Conservation (phyloP, 129 eudicot species). For the Chrysanthemum lavandulifolium region DNA sequence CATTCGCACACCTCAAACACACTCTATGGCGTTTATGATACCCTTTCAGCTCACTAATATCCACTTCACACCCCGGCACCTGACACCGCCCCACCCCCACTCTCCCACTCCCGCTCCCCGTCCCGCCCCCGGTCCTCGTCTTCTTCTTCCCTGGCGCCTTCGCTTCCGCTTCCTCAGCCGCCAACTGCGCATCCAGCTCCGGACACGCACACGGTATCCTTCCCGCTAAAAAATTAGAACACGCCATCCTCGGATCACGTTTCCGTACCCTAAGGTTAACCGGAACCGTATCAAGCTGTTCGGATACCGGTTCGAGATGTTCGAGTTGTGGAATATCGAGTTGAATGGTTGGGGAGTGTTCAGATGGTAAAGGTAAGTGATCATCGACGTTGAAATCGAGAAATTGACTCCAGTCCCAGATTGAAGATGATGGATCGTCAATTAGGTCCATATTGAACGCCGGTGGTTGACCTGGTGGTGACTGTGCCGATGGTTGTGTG, state of each 20-base stretch:
- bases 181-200: slow-evolving; percentile 67
- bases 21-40: slow-evolving; percentile 84
- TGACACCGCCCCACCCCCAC: slow-evolving; percentile 40
- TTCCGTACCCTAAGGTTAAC: slow-evolving; percentile 51
- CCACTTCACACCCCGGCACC: slow-evolving; percentile 76
- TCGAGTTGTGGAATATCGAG: not conserved
- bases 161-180: slow-evolving; percentile 49
- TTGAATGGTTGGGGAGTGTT: slow-evolving; percentile 10
- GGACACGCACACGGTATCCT: slow-evolving; percentile 94
- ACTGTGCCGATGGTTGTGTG: slow-evolving; percentile 23
- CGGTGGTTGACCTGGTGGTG: slow-evolving; percentile 21
- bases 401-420: slow-evolving; percentile 40
- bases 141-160: slow-evolving; percentile 62
- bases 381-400: slow-evolving; percentile 67
- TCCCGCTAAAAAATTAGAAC: slow-evolving; percentile 79
- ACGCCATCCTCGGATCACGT: slow-evolving; percentile 73
- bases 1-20: slow-evolving; percentile 75
- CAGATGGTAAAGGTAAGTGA: slow-evolving; percentile 17
- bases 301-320: slow-evolving; percentile 11
- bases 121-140: slow-evolving; percentile 31
- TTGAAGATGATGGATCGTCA: slow-evolving; percentile 34
- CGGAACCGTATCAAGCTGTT: not conserved
- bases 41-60: slow-evolving; percentile 85
- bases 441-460: slow-evolving; percentile 28
- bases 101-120: slow-evolving; percentile 28